phyloP scores from a whole-genome alignment of 2,329 filamentous ascomycete genomes.

The Aspergillus thermomutatus region DNA sequence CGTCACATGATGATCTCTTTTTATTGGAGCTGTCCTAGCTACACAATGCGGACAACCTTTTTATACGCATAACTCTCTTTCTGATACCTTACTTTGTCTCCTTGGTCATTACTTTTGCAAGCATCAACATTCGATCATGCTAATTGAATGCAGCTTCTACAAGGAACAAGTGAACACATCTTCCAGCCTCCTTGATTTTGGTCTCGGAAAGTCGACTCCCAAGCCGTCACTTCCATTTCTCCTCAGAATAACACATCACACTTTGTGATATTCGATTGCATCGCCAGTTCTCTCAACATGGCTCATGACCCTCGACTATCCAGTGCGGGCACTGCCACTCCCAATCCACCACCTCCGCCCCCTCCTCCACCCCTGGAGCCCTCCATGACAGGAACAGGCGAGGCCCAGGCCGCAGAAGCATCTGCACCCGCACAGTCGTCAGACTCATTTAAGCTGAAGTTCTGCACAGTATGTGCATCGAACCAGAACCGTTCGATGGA shows the following conservation, averaged over 20 bases:
- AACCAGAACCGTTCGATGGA: constrained; percentile 99
- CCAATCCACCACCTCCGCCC: constrained; percentile 45
- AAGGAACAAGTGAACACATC: constrained; percentile 33
- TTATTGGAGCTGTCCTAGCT: constrained; percentile 79
- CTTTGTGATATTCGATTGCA: constrained; percentile 2
- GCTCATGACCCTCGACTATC: constrained; percentile 51
- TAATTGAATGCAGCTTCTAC: constrained; percentile 27
- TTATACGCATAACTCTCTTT: constrained; percentile 49
- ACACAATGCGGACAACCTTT: constrained; percentile 59
- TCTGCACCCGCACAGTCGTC: constrained; percentile 30
- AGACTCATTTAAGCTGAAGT: constrained; percentile 81
- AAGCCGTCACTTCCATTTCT: neutral
- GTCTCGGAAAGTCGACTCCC: constrained; percentile 1
- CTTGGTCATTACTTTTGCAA: neutral
- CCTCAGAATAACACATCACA: constrained; percentile 3
- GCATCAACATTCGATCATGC: constrained; percentile 10
- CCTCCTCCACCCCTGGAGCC: constrained; percentile 44
- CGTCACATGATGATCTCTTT: constrained; percentile 53
- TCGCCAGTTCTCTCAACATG: constrained; percentile 33
- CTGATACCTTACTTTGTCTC: constrained; percentile 6
- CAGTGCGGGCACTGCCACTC: constrained; percentile 44
- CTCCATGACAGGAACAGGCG: constrained; percentile 35
- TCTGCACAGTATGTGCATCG: constrained; percentile 98
- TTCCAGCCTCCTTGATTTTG: constrained; percentile 34
- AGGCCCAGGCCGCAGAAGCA: constrained; percentile 17